Conservation (phyloP, 2,329 filamentous ascomycete genomes). For the Talaromyces sp. region DNA sequence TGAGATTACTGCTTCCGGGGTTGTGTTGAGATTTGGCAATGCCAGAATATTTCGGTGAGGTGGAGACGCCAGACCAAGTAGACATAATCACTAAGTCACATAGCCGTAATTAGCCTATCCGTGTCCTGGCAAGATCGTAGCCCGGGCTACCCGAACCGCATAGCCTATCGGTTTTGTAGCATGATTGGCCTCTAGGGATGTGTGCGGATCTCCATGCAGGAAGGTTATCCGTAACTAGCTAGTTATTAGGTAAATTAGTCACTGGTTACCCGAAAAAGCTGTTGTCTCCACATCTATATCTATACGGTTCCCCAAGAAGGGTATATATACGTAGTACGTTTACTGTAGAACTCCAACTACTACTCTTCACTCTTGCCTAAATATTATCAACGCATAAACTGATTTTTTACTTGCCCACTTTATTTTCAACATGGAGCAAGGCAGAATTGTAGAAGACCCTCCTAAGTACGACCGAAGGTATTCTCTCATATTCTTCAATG, state of each 20-base stretch:
- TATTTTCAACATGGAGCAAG: constrained; percentile 3
- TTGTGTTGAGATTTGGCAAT: too few species aligned
- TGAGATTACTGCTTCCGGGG: too few species aligned
- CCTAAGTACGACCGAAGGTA: constrained; percentile 6
- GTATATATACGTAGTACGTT: constrained; percentile 1
- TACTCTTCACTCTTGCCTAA: neutral
- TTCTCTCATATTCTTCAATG: neutral
- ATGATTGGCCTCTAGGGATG: neutral
- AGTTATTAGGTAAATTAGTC: neutral
- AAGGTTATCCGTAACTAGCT: too few species aligned
- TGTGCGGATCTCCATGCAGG: too few species aligned
- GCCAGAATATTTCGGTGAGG: too few species aligned
- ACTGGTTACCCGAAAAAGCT: neutral
- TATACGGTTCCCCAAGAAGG: neutral
- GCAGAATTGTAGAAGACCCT: constrained; percentile 5
- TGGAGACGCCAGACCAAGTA: too few species aligned
- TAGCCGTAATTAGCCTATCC: too few species aligned
- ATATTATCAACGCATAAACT: neutral
- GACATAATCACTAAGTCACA: too few species aligned
- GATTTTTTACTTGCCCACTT: neutral
- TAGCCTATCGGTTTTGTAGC: constrained; percentile 2
- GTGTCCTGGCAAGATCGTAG: too few species aligned
- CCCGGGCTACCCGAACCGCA: neutral
- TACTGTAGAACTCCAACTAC: neutral
- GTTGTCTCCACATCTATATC: neutral